A percentile compares a stretch with the other conserved stretches of the same genome.
These are phyloP conservation scores for Penicillium canariense DNA, from an alignment of 495 filamentous ascomycete genomes.

Conservation along the genomic window DNA sequence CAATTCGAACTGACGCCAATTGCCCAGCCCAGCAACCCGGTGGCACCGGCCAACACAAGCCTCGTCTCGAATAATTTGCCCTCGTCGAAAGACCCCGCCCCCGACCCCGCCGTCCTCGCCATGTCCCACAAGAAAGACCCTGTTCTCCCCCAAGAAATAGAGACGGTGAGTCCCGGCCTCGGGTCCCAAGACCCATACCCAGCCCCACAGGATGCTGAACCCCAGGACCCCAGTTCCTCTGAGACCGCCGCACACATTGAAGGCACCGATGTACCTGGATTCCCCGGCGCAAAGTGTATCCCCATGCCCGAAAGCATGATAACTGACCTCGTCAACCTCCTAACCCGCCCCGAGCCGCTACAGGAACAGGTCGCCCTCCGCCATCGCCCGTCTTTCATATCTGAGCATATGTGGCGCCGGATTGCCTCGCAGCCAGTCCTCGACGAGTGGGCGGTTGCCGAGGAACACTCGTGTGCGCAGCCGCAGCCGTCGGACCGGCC, in stretches of 20 bases:
- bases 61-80: neutral
- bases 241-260: neutral
- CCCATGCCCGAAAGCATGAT: constrained; percentile 13
- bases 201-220: constrained; percentile 10
- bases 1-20: neutral
- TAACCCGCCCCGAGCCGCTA: neutral
- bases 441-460: constrained; percentile 4
- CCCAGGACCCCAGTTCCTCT: constrained; percentile 10
- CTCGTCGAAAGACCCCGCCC: too few relatives aligned
- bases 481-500: constrained; percentile 18
- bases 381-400: neutral
- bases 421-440: neutral
- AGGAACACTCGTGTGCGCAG: constrained; percentile 10
- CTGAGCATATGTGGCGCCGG: neutral
- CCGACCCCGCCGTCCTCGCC: too few relatives aligned
- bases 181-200: neutral
- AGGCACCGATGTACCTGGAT: neutral
- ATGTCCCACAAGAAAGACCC: constrained; percentile 8
- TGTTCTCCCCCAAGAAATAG: constrained; percentile 11
- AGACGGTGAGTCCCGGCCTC: constrained; percentile 16
- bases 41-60: neutral
- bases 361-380: neutral
- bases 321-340: neutral
- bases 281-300: neutral
- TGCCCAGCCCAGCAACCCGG: neutral